These are phyloP conservation scores for Fusarium paranaense DNA, from an alignment of 2,329 filamentous ascomycete genomes.

Conservation along the genomic window DNA sequence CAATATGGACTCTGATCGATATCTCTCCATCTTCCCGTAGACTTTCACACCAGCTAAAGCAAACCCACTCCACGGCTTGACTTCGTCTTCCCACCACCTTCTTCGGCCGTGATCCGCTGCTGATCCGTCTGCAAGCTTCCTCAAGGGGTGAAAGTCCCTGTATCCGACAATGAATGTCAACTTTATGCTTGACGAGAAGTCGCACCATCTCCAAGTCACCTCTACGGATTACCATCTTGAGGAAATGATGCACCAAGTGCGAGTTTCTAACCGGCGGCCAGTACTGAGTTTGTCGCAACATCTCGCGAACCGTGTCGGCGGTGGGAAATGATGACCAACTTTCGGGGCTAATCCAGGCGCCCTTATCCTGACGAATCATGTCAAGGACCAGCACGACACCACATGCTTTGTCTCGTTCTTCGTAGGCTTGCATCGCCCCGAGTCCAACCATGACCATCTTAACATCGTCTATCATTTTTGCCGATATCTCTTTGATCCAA, in stretches of 20 bases:
- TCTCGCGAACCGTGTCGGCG: neutral
- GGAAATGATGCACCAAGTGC: neutral
- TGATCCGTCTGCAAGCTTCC: neutral
- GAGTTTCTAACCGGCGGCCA: neutral
- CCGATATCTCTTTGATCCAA: too few relatives aligned
- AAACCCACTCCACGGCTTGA: neutral
- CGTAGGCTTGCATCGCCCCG: neutral
- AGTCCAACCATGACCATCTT: neutral
- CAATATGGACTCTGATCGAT: neutral
- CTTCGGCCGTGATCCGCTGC: neutral
- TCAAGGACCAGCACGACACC: neutral
- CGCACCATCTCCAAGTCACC: neutral
- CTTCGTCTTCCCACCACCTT: accelerated
- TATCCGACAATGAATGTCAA: neutral
- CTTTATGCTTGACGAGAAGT: neutral
- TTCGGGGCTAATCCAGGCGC: too few relatives aligned
- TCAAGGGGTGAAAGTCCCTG: too few relatives aligned
- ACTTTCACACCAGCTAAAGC: neutral
- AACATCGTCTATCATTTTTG: too few relatives aligned
- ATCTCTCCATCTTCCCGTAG: neutral
- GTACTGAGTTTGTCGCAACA: neutral
- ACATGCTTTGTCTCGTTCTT: neutral
- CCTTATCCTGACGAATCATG: neutral
- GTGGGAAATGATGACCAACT: too few relatives aligned
- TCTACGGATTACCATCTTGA: neutral